Conservation (phyloP, 2,329 filamentous ascomycete genomes). For the Neonectria hederae region DNA sequence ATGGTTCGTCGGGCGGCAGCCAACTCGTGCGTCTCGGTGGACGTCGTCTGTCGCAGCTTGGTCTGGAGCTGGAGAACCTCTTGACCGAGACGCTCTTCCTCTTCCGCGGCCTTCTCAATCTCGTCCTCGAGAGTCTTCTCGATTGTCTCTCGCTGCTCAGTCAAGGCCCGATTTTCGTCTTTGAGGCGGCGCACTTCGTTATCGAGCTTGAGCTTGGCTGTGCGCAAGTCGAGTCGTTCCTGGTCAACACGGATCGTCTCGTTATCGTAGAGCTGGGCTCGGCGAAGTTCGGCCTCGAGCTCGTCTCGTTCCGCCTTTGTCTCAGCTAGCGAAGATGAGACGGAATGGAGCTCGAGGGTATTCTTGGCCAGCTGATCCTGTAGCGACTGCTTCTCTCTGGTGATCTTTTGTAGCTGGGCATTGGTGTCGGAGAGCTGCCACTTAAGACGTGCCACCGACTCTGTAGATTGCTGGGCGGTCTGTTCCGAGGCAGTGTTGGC, state of each 20-base stretch:
- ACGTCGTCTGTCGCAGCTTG: slow-evolving; percentile 55
- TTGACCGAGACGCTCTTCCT: slow-evolving; percentile 69
- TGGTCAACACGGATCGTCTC: slow-evolving; percentile 71
- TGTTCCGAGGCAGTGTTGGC: slow-evolving; percentile 46
- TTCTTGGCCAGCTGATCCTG: slow-evolving; percentile 70
- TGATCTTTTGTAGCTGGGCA: slow-evolving; percentile 63
- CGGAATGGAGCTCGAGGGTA: slow-evolving; percentile 67
- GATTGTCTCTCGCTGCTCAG: slow-evolving; percentile 65
- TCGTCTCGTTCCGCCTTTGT: slow-evolving; percentile 73
- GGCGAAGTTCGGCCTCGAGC: slow-evolving; percentile 67
- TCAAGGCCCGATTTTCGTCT: slow-evolving; percentile 68
- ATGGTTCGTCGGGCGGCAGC: slow-evolving; percentile 70
- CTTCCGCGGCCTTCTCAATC: slow-evolving; percentile 71
- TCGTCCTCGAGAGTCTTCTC: slow-evolving; percentile 73
- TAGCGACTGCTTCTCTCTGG: slow-evolving; percentile 69
- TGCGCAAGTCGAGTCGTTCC: slow-evolving; percentile 74
- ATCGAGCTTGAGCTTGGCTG: slow-evolving; percentile 74
- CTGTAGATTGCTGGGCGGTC: slow-evolving; percentile 47
- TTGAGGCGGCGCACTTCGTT: slow-evolving; percentile 71
- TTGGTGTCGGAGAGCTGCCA: slow-evolving; percentile 68
- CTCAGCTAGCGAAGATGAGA: slow-evolving; percentile 66
- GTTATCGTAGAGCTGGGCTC: slow-evolving; percentile 63
- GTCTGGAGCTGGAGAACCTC: slow-evolving; percentile 64
- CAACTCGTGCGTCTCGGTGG: slow-evolving; percentile 62
- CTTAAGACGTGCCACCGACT: slow-evolving; percentile 62